Evolutionary conservation across 441 rosid genomes (phyloP), one percentile per base, ranked within the genome.

Genomic region (Macaranga tanarius): DNA sequence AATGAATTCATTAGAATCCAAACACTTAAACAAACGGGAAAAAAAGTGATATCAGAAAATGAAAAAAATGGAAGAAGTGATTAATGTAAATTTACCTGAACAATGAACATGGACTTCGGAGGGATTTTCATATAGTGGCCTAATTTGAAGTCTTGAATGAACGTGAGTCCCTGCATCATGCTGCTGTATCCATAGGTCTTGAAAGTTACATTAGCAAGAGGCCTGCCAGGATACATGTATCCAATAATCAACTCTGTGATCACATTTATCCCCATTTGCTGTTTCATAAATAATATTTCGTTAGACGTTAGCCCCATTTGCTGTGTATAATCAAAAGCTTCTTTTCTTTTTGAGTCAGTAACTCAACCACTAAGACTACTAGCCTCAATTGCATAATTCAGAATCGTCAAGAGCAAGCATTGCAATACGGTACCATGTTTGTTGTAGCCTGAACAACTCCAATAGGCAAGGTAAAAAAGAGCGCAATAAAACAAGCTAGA

Each of bases 81-180:
- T 11, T 7, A 25, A 42, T 42, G 47, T 42, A 42, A 42, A 42
- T 26, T 42, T 69, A 85, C 88, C 87, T 92, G 95, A 58, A 83
- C 87, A 17, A 81, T 13, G 79, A 92, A 93, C 95, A 93, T 92
- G 48, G 88, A 80, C 76, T 74, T 89, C 1, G 93, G 97, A 31
- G 96, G 92, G 69, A 92, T 77, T 87, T 93, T 93, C 97, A 93
- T 88, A 62, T 93, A 92, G 76, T 90, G 95, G 26, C 98, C 92
- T 52, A 94, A 79, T 81, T 94, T 92, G 83, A 94, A 88, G 80
- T 93, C 93, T 2, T 75, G 75, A 2, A 92, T 62, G 69, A 92
- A 90, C 63, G 50, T 20, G 17, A 94, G 78, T 25, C 88, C 97
- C 79, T 94, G 95, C 34, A 79, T 10, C 96, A 94, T 88, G 80